A percentile compares a stretch with the other conserved stretches of the same genome.
Evolutionary conservation across 2,329 filamentous ascomycete genomes (phyloP).

Genomic region (Colletotrichum sp.): DNA sequence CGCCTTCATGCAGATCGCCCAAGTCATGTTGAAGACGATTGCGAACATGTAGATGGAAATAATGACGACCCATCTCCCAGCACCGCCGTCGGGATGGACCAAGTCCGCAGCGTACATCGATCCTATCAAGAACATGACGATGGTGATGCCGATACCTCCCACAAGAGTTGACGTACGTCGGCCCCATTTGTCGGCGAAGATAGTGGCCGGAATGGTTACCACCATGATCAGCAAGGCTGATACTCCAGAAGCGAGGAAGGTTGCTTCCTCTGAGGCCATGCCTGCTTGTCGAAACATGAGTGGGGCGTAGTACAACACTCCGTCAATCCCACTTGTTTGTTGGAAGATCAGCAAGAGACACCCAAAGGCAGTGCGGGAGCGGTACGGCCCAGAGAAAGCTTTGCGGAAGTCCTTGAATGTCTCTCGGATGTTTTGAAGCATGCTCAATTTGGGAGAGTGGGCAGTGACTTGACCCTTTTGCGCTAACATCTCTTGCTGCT

Average conservation of each 20-base stretch:
- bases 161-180: constrained; percentile 56
- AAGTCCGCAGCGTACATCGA: constrained; percentile 50
- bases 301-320: constrained; percentile 66
- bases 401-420: constrained; percentile 32
- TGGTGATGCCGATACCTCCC: constrained; percentile 55
- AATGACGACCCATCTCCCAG: constrained; percentile 55
- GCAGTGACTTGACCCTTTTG: constrained; percentile 14
- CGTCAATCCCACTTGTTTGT: constrained; percentile 66
- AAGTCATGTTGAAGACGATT: constrained; percentile 48
- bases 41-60: constrained; percentile 56
- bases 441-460: constrained; percentile 29
- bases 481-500: background rate
- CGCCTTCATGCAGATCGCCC: constrained; percentile 55
- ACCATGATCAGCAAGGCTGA: constrained; percentile 61
- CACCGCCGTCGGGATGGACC: constrained; percentile 38
- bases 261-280: constrained; percentile 54
- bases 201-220: constrained; percentile 57
- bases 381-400: constrained; percentile 31
- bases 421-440: constrained; percentile 29
- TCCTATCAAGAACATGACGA: constrained; percentile 59
- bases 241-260: constrained; percentile 63
- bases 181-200: constrained; percentile 62
- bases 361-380: constrained; percentile 54
- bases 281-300: constrained; percentile 65
- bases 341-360: constrained; percentile 60